phyloP scores from a whole-genome alignment of 1,139 yeast species.

The Nakaseomyces delphensis region DNA sequence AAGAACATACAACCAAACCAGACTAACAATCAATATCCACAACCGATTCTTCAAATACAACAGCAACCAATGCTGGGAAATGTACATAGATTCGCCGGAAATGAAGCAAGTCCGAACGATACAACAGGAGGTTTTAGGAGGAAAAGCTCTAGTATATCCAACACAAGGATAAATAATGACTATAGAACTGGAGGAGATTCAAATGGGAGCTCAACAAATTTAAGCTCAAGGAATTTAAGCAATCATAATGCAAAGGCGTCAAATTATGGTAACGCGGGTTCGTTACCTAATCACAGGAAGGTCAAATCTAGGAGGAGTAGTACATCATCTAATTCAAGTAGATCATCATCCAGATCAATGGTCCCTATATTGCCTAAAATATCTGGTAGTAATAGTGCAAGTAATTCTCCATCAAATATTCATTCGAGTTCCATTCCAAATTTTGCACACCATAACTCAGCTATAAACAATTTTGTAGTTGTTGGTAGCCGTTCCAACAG shows the following conservation, averaged over 20 bases:
- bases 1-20: constrained; percentile 17
- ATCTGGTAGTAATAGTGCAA: constrained; percentile 14
- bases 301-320: constrained; percentile 26
- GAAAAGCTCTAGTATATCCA: not conserved
- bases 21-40: constrained; percentile 10
- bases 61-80: constrained; percentile 2
- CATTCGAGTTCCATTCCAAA: constrained; percentile 4
- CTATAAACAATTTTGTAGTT: not conserved
- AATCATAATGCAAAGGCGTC: constrained; percentile 14
- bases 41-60: constrained; percentile 4
- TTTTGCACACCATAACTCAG: not conserved
- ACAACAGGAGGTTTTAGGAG: not conserved
- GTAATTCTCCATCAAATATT: constrained; percentile 6
- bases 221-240: constrained; percentile 13
- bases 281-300: constrained; percentile 4
- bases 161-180: not conserved
- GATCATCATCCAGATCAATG: constrained; percentile 27
- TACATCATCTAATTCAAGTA: constrained; percentile 26
- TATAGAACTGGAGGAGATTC: constrained; percentile 1
- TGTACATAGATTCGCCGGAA: constrained; percentile 5
- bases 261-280: not conserved
- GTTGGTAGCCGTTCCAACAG: constrained; percentile 16
- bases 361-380: constrained; percentile 32
- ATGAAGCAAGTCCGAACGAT: constrained; percentile 7
- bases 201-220: constrained; percentile 6